A percentile compares a stretch with the other conserved stretches of the same genome.
phyloP scores from a whole-genome alignment of 2,329 filamentous ascomycete species.

The Fusarium tanahbumbuense region DNA sequence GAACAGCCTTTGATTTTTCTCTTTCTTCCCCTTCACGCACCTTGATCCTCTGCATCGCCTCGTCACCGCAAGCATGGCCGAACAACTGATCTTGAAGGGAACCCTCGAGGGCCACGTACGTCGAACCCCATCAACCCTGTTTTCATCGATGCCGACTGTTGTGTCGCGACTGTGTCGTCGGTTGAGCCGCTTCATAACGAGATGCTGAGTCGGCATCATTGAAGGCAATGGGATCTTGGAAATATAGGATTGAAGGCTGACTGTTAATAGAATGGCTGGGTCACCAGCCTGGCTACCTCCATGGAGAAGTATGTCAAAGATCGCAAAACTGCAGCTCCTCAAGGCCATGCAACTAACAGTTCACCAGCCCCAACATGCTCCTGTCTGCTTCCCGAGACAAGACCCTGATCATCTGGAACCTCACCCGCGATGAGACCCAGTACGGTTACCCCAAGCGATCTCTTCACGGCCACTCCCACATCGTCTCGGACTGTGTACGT shows the following conservation, averaged over 20 bases:
- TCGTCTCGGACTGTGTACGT: conserved; percentile 99
- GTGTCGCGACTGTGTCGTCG: conserved; percentile 35
- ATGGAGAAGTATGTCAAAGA: conserved; percentile 86
- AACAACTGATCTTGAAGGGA: conserved; percentile 95
- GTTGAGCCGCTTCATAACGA: conserved; percentile 27
- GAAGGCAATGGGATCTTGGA: conserved; percentile 11
- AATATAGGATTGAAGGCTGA: conserved; percentile 43
- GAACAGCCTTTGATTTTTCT: conserved; percentile 47
- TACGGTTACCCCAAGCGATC: conserved; percentile 99
- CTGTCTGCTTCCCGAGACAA: conserved; percentile 98
- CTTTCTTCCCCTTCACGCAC: conserved; percentile 53
- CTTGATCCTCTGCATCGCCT: conserved; percentile 54
- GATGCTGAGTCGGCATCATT: conserved; percentile 24
- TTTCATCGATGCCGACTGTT: conserved; percentile 31
- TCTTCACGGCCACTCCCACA: conserved; percentile 99
- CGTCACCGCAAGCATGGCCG: conserved; percentile 75
- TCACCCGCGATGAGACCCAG: conserved; percentile 96
- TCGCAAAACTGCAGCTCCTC: conserved; percentile 9
- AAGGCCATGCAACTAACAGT: conserved; percentile 28
- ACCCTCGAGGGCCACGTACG: conserved; percentile 96
- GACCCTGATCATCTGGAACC: conserved; percentile 99
- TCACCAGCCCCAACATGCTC: conserved; percentile 93
- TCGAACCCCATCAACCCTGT: conserved; percentile 48
- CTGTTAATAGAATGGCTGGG: conserved; percentile 83
- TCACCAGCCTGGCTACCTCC: conserved; percentile 97